Base-by-base conservation (phyloP, 169 alveolate species). In the Toxoplasma gondii region DNA sequence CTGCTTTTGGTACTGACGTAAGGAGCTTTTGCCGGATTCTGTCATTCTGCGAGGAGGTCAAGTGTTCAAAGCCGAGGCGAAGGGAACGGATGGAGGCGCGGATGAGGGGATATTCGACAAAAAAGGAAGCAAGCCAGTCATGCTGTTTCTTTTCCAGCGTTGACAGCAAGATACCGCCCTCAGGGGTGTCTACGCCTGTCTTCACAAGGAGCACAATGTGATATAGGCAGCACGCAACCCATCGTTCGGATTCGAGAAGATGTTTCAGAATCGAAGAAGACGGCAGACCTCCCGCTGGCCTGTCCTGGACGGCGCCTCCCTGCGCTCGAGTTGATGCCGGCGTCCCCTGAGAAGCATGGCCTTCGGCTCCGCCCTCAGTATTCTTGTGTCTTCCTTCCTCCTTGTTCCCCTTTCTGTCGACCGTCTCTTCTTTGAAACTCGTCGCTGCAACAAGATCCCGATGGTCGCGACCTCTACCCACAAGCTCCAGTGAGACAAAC, bases 31-130 rank as follows among this genome's bases (percentile, higher is more conserved):
- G 74, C 29, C 58, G 4, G 58, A 49, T 12, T 49, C 58, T 49
- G 58, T 64, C 74, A 22, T 64, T 64, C 44, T 78, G 86, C 2
- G 12, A n/a, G n/a, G 58, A 0, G 29, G 90, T 41, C 38, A 82
- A 39, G 22, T 49, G 90, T 24, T 82, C 90, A 27, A 82, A 82
- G 24, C 90, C 90, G n/a, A 82, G 90, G 36, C 90, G 90, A 10
- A 82, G 54, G 36, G 54, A 43, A 34, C 41, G 54, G 24, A 43
- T 43, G 10, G 44, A 24, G 17, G 17, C 41, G 19, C n/a, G 41
- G 34, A 82, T 31, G 39, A 1, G 67, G 24, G 64, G 90, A 82
- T 82, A 67, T 9, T 34, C 1, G n/a, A 29, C 67, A 38, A 82
- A 41, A 24, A 82, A 82, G 67, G n/a, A 27, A 41, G 90, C 67